Percentiles rank a stretch among this genome's conserved stretches.
Evolutionary conservation across 2,329 filamentous ascomycete species (phyloP).

Genomic region (Epichloe aotearoae): DNA sequence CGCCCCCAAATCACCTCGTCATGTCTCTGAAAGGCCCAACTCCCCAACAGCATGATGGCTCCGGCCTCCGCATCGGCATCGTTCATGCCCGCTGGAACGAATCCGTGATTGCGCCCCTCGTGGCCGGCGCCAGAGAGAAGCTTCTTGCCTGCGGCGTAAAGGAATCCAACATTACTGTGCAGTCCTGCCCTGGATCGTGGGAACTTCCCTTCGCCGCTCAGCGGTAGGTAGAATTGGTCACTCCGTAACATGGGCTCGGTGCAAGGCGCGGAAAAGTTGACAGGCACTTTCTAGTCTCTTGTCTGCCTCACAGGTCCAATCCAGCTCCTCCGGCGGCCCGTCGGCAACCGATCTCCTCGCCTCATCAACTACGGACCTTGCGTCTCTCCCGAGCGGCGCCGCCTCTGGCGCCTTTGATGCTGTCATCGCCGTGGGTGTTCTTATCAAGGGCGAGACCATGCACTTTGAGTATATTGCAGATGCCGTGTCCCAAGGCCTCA

Average conservation of each 20-base stretch:
- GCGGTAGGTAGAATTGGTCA: conserved; percentile 36
- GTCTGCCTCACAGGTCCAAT: conserved; percentile 75
- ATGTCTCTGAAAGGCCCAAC: conserved; percentile 45
- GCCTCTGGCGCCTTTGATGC: conserved; percentile 69
- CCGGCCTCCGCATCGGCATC: conserved; percentile 77
- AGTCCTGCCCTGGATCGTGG: conserved; percentile 88
- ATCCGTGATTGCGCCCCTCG: conserved; percentile 72
- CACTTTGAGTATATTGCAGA: conserved; percentile 99
- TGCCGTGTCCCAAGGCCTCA: conserved; percentile 77
- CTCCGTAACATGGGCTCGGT: no score
- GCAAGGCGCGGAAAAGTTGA: no score
- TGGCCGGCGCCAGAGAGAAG: conserved; percentile 66
- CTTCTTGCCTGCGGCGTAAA: conserved; percentile 69
- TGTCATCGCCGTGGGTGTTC: conserved; percentile 84
- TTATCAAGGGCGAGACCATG: conserved; percentile 99
- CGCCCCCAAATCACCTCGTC: background rate
- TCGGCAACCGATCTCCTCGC: conserved; percentile 67
- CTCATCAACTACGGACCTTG: conserved; percentile 54
- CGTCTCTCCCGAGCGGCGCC: conserved; percentile 27
- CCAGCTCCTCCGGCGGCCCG: conserved; percentile 46
- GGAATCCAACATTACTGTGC: conserved; percentile 75
- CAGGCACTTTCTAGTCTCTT: conserved; percentile 46
- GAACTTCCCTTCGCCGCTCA: conserved; percentile 87
- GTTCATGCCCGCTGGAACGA: conserved; percentile 94
- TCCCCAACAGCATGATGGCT: conserved; percentile 49